phyloP scores from a whole-genome alignment of 805 yeast genomes.

The Candida orba region DNA sequence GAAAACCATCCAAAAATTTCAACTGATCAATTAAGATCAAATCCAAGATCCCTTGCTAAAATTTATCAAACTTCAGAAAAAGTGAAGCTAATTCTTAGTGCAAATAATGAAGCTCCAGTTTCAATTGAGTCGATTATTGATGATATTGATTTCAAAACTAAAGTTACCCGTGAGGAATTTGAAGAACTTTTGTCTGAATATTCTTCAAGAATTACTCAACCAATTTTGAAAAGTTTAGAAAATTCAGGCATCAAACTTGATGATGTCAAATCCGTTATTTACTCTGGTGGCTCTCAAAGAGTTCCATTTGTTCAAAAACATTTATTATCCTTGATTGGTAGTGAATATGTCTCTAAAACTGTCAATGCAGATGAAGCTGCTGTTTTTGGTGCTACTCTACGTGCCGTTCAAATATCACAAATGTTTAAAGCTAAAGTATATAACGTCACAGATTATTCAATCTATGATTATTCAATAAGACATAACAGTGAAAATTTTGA shows the following conservation, averaged over 20 bases:
- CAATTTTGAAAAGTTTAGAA: conserved; percentile 46
- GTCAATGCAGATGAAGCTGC: conserved; percentile 96
- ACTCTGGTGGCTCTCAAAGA: conserved; percentile 88
- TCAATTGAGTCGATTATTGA: conserved; percentile 68
- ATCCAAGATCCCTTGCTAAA: conserved; percentile 56
- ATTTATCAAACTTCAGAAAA: conserved; percentile 82
- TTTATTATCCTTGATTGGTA: conserved; percentile 46
- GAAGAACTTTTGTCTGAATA: conserved; percentile 47
- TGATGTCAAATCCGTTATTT: conserved; percentile 57
- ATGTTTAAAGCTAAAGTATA: conserved; percentile 60
- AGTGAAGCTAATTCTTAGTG: conserved; percentile 80
- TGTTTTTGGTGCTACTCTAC: conserved; percentile 80
- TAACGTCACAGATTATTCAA: conserved; percentile 47
- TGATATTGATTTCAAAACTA: conserved; percentile 66
- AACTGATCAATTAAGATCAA: conserved; percentile 32
- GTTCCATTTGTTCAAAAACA: conserved; percentile 78
- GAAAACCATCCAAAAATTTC: conserved; percentile 33
- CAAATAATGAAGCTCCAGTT: conserved; percentile 72
- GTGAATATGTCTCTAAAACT: conserved; percentile 60
- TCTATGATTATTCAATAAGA: conserved; percentile 39
- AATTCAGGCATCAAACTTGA: conserved; percentile 24
- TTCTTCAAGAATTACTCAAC: conserved; percentile 40
- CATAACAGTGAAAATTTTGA: conserved; percentile 20
- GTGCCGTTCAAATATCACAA: conserved; percentile 70
- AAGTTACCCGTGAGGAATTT: conserved; percentile 72